Percentiles rank a stretch among this genome's conserved stretches.
Conservation (phyloP, 148 eudicot species). For the Rheum nobile region DNA sequence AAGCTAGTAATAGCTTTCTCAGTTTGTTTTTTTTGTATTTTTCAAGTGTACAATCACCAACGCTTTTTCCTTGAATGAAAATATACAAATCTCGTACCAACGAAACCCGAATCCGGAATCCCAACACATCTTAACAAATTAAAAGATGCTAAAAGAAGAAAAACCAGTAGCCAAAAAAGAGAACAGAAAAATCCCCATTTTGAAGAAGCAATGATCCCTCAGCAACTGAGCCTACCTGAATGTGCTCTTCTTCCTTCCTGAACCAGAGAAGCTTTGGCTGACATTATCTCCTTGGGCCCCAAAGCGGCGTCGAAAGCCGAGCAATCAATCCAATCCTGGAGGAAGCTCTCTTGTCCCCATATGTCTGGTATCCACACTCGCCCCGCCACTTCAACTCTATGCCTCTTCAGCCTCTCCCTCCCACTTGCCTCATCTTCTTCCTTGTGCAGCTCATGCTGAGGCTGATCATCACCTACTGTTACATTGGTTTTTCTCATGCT, state of each 20-base stretch:
- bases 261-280: conserved; percentile 51
- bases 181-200: background rate
- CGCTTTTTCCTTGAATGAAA: background rate
- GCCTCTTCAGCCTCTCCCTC: conserved; percentile 59
- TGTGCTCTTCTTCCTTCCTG: conserved; percentile 34
- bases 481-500: background rate
- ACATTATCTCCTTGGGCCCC: conserved; percentile 26
- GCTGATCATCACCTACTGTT: background rate
- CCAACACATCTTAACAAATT: background rate
- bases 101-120: background rate
- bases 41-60: background rate
- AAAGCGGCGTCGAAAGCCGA: conserved; percentile 42
- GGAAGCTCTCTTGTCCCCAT: conserved; percentile 66
- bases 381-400: conserved; percentile 60
- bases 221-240: conserved; percentile 31
- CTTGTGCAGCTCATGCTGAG: too few relatives aligned
- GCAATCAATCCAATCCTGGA: conserved; percentile 67
- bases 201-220: background rate
- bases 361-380: conserved; percentile 74
- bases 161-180: background rate
- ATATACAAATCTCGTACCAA: background rate
- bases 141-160: background rate
- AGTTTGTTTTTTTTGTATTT: background rate
- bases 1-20: background rate
- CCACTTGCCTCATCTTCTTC: background rate